Evolutionary conservation across 2,329 filamentous ascomycete species (phyloP).

Genomic region (Colletotrichum tropicale): DNA sequence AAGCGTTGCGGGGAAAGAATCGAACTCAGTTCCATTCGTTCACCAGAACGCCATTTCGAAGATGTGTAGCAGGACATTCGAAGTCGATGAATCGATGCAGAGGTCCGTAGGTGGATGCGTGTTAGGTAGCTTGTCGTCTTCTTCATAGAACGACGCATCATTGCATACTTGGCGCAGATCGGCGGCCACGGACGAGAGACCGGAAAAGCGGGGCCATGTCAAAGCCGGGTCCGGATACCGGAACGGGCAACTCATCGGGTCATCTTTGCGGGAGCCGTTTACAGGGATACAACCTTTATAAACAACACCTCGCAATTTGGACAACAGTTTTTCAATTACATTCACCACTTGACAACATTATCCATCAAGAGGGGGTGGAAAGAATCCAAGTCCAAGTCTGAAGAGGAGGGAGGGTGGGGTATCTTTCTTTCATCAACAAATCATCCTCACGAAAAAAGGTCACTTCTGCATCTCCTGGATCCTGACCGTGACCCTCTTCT

Average conservation of each 20-base stretch:
- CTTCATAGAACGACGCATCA: not conserved
- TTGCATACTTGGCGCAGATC: not conserved
- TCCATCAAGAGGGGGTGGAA: not conserved
- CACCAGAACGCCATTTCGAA: not conserved
- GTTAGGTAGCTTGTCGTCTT: not conserved
- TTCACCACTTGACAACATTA: not conserved
- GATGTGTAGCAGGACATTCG: fast-evolving
- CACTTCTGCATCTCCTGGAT: conserved; percentile 11
- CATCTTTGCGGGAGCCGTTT: not conserved
- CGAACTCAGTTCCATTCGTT: not conserved
- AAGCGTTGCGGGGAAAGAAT: not conserved
- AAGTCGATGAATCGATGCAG: fast-evolving
- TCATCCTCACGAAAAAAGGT: not conserved
- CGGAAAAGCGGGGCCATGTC: not conserved
- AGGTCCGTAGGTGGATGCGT: not conserved
- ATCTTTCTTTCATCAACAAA: not conserved
- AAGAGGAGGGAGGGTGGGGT: not conserved
- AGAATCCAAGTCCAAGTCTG: no score
- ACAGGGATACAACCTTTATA: not conserved
- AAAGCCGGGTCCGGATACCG: not conserved
- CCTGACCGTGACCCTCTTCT: conserved; percentile 20
- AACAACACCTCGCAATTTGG: not conserved
- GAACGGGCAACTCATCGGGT: not conserved
- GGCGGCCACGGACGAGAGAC: not conserved
- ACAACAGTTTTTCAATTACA: not conserved